Evolutionary conservation across 805 yeast genomes (phyloP).

Genomic region (Hanseniaspora jakobsenii): DNA sequence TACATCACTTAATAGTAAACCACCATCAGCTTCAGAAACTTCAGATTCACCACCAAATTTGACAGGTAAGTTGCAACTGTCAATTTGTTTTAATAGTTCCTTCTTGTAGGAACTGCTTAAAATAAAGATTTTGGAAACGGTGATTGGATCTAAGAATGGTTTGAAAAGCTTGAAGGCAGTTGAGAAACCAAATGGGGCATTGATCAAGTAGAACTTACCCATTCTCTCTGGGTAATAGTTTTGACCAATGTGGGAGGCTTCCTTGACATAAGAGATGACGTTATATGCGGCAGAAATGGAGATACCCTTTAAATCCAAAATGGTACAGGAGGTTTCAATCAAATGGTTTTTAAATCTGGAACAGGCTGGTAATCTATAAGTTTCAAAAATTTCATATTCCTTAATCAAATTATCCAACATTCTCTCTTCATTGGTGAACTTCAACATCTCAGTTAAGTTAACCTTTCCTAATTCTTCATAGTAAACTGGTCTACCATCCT

Average conservation of each 20-base stretch:
- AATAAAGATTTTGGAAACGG: constrained; percentile 87
- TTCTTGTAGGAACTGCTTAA: constrained; percentile 66
- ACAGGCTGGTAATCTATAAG: constrained; percentile 82
- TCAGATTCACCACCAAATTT: constrained; percentile 80
- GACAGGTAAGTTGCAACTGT: constrained; percentile 79
- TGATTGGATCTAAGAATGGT: constrained; percentile 93
- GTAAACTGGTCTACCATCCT: constrained; percentile 93
- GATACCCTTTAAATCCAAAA: constrained; percentile 88
- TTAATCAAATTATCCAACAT: constrained; percentile 92
- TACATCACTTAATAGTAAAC: constrained; percentile 72
- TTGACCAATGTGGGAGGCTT: constrained; percentile 90
- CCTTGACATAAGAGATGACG: constrained; percentile 78
- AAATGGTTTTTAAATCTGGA: constrained; percentile 67
- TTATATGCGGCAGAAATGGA: constrained; percentile 72
- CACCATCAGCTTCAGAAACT: constrained; percentile 57
- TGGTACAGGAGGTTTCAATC: constrained; percentile 92
- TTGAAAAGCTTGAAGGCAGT: constrained; percentile 85
- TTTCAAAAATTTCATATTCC: constrained; percentile 90
- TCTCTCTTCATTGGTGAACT: constrained; percentile 87
- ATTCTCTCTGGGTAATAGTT: constrained; percentile 97
- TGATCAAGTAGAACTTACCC: constrained; percentile 93
- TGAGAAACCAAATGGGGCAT: constrained; percentile 95
- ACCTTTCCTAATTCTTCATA: constrained; percentile 88
- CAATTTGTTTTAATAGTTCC: constrained; percentile 83
- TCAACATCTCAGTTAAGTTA: constrained; percentile 79